Conservation (phyloP, 345 rosid genomes). For the Cardamine occulta region DNA sequence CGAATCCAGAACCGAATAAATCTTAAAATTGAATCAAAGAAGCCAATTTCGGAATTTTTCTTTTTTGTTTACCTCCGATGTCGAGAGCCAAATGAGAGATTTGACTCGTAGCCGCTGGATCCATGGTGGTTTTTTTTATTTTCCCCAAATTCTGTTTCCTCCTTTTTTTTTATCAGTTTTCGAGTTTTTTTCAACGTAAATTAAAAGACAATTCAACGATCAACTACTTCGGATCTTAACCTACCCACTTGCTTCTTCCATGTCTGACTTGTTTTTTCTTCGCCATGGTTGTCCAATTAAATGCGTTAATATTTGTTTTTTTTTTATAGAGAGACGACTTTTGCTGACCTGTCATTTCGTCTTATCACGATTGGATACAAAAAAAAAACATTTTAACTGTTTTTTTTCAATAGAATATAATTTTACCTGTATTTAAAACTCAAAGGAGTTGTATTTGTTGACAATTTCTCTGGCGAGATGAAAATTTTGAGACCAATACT, state of each 20-base stretch:
- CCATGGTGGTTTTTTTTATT: slow-evolving; percentile 28
- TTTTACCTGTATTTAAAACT: no score
- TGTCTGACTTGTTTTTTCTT: slow-evolving; percentile 37
- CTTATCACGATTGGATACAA: neutral
- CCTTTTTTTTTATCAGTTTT: neutral
- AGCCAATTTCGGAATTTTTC: neutral
- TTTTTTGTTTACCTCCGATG: slow-evolving; percentile 71
- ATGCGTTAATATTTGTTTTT: neutral
- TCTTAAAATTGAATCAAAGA: neutral
- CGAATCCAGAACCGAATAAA: neutral
- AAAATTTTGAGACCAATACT: no score
- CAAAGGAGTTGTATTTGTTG: no score
- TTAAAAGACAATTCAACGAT: slow-evolving; percentile 14
- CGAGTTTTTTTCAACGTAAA: slow-evolving; percentile 24
- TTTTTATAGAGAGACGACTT: slow-evolving; percentile 14
- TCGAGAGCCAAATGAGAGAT: slow-evolving; percentile 83
- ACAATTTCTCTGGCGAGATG: neutral
- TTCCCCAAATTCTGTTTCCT: neutral
- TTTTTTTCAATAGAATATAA: no score
- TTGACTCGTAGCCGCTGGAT: slow-evolving; percentile 40
- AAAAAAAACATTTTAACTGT: no score
- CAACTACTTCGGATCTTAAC: slow-evolving; percentile 42
- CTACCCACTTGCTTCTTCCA: slow-evolving; percentile 25
- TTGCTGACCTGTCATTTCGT: slow-evolving; percentile 37
- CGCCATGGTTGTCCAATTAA: slow-evolving; percentile 23